phyloP scores from a whole-genome alignment of 768 basidiomycete species.

The Hericium erinaceus region DNA sequence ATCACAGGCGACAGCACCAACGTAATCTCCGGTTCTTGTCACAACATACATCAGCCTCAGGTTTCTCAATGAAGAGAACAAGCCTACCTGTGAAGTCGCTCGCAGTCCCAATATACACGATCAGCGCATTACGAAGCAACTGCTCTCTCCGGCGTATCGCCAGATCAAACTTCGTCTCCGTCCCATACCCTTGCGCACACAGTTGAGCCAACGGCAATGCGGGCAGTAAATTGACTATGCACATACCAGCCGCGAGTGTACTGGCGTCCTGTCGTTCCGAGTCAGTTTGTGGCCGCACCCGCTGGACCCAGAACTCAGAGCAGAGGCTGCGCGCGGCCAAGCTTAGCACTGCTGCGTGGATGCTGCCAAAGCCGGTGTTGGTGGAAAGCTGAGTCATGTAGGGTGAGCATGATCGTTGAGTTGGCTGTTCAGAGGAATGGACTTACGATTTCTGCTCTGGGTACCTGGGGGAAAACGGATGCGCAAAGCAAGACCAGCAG shows the following conservation, averaged over 20 bases:
- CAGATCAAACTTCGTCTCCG: conserved; percentile 50
- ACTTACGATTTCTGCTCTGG: conserved; percentile 71
- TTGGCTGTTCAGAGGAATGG: neutral
- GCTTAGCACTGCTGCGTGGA: conserved; percentile 71
- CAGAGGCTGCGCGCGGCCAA: conserved; percentile 68
- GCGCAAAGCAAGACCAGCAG: conserved; percentile 68
- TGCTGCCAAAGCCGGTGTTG: conserved; percentile 73
- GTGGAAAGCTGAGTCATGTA: conserved; percentile 34
- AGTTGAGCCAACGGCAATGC: conserved; percentile 1
- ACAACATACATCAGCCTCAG: too few relatives aligned
- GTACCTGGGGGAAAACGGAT: conserved; percentile 59
- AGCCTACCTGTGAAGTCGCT: conserved; percentile 60
- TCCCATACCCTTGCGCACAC: conserved; percentile 34
- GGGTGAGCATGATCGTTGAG: neutral
- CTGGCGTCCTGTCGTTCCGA: conserved; percentile 49
- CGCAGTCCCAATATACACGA: conserved; percentile 60
- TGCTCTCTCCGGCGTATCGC: conserved; percentile 46
- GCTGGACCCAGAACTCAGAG: conserved; percentile 45
- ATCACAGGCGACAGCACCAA: conserved; percentile 63
- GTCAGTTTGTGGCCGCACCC: conserved; percentile 56
- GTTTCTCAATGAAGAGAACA: neutral
- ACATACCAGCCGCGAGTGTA: conserved; percentile 45
- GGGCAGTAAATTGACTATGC: neutral
- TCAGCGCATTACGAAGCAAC: conserved; percentile 49
- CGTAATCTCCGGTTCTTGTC: conserved; percentile 58